A percentile compares a stretch with the other conserved stretches of the same genome.
phyloP scores from a whole-genome alignment of 345 rosid genomes.

The Moricandia moricandioides region DNA sequence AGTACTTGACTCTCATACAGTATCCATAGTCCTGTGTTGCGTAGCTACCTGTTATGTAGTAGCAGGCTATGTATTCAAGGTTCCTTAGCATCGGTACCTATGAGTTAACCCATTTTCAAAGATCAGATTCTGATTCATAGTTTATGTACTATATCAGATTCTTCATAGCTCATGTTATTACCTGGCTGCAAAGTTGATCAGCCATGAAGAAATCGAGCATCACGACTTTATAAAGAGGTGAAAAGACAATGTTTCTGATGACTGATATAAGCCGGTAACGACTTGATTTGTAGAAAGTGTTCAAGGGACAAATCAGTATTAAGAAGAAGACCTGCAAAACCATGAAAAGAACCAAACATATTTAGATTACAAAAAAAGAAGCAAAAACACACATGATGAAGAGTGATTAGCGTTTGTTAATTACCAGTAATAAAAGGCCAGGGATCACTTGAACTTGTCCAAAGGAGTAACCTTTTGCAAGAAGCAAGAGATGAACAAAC shows the following conservation, averaged over 20 bases:
- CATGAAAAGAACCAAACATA: conserved; percentile 6
- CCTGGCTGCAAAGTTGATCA: conserved; percentile 98
- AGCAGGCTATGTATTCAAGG: conserved; percentile 84
- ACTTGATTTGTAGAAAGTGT: conserved; percentile 68
- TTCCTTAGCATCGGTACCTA: conserved; percentile 83
- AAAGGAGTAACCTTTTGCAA: conserved; percentile 68
- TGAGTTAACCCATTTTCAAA: conserved; percentile 5
- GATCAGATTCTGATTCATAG: background rate
- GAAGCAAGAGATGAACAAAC: conserved; percentile 74
- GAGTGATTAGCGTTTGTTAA: conserved; percentile 2
- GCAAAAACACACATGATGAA: background rate
- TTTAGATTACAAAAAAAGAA: background rate
- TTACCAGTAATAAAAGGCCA: conserved; percentile 75
- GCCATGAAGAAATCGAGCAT: conserved; percentile 99
- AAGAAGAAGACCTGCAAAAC: conserved; percentile 55
- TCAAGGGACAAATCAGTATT: conserved; percentile 71
- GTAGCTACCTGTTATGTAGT: conserved; percentile 87
- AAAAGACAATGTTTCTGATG: conserved; percentile 68
- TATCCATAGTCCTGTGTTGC: conserved; percentile 81
- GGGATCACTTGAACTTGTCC: conserved; percentile 87
- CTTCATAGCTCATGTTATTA: conserved; percentile 16
- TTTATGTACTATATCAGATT: background rate
- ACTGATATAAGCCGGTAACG: conserved; percentile 67
- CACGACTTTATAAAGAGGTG: conserved; percentile 94
- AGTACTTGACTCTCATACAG: conserved; percentile 71